Conservation (phyloP, 805 yeast species). For the Hanseniaspora lindneri region DNA sequence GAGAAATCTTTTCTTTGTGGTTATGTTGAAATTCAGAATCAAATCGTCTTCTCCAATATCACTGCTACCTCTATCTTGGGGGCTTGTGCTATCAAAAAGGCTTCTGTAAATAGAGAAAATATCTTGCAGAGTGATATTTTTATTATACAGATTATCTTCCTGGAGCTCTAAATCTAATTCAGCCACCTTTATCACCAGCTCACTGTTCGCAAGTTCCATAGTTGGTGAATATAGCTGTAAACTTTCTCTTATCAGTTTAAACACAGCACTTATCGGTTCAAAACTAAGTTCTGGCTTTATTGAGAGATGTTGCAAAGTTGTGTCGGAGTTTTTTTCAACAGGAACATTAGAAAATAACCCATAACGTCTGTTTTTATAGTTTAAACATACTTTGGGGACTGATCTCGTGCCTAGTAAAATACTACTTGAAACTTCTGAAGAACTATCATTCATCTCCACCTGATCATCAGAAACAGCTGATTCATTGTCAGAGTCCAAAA, state of each 20-base stretch:
- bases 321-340: not conserved
- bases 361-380: not conserved
- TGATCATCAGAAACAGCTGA: not conserved
- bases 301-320: conserved; percentile 8
- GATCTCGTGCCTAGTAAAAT: conserved; percentile 10
- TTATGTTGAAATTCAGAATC: conserved; percentile 19
- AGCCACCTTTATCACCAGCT: conserved; percentile 23
- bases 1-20: conserved; percentile 26
- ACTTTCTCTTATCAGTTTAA: conserved; percentile 19
- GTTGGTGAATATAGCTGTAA: not conserved
- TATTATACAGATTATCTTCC: conserved; percentile 29
- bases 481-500: too few species aligned
- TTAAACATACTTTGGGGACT: conserved; percentile 1
- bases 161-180: conserved; percentile 25
- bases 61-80: conserved; percentile 18
- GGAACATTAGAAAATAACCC: conserved; percentile 14
- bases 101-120: conserved; percentile 26
- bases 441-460: not conserved
- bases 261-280: conserved; percentile 15
- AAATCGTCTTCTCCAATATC: not conserved
- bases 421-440: conserved; percentile 1
- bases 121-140: conserved; percentile 26
- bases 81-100: conserved; percentile 24
- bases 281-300: conserved; percentile 9
- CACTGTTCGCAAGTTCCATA: conserved; percentile 18